Evolutionary conservation across 2,329 filamentous ascomycete species (phyloP).

Genomic region (Xylariaceae sp.): DNA sequence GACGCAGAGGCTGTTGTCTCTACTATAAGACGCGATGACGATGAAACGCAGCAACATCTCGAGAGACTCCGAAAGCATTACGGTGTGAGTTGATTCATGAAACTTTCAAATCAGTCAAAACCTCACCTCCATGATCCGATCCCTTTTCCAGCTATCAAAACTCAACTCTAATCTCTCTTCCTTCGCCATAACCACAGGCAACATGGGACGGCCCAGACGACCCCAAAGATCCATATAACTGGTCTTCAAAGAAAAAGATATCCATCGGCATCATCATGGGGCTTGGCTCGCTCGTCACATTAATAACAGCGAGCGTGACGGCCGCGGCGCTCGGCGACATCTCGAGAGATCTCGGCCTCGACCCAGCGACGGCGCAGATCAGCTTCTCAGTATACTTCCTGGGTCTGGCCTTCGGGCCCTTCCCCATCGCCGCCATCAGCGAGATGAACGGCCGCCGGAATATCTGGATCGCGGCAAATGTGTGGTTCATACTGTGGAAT

Average conservation of each 20-base stretch:
- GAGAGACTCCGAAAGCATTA: conserved; percentile 16
- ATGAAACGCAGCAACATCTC: conserved; percentile 8
- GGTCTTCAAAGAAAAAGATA: conserved; percentile 28
- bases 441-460: conserved; percentile 46
- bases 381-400: conserved; percentile 47
- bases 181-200: conserved; percentile 15
- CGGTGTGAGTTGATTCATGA: conserved; percentile 18
- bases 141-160: background rate
- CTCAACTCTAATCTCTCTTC: background rate
- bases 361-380: conserved; percentile 41
- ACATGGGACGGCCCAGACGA: conserved; percentile 37
- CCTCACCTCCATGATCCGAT: background rate
- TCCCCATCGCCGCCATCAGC: conserved; percentile 43
- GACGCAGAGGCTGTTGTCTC: background rate
- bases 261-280: conserved; percentile 43
- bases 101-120: too few species aligned
- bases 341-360: conserved; percentile 41
- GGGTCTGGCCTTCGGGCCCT: conserved; percentile 45
- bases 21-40: background rate
- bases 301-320: conserved; percentile 48
- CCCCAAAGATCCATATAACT: conserved; percentile 34
- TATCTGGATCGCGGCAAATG: conserved; percentile 44
- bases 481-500: conserved; percentile 48
- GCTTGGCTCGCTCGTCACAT: conserved; percentile 44
- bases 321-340: conserved; percentile 46